Conservation (phyloP, 1,284 basidiomycete species). For the Veloboletus limbatus region DNA sequence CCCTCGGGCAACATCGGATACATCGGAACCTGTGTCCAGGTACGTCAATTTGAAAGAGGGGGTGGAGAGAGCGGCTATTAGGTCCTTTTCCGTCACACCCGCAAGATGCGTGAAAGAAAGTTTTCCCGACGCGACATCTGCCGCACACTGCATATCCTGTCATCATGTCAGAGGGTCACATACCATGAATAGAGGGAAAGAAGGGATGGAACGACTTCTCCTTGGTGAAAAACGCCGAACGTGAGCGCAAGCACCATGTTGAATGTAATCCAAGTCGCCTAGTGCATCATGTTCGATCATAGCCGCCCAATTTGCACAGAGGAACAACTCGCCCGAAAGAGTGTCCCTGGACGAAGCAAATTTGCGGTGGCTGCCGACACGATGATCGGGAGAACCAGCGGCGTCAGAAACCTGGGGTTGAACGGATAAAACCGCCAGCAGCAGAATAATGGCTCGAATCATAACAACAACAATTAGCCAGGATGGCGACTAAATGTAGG, state of each 20-base stretch:
- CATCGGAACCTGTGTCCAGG: slow-evolving; percentile 34
- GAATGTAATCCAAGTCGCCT: slow-evolving; percentile 33
- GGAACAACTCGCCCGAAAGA: slow-evolving; percentile 36
- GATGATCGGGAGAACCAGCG: slow-evolving; percentile 36
- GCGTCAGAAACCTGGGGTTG: slow-evolving; percentile 42
- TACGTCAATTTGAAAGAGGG: slow-evolving; percentile 16
- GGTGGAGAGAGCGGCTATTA: slow-evolving; percentile 20
- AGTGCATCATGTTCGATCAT: background rate
- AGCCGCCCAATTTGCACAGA: background rate
- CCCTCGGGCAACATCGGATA: slow-evolving; percentile 13
- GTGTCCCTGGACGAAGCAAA: slow-evolving; percentile 25
- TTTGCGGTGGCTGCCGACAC: slow-evolving; percentile 31
- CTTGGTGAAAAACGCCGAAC: slow-evolving; percentile 42
- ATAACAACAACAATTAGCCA: slow-evolving; percentile 25
- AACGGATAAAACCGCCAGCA: slow-evolving; percentile 33
- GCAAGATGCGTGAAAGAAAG: slow-evolving; percentile 27
- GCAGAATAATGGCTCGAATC: slow-evolving; percentile 30
- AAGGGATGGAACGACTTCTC: slow-evolving; percentile 41
- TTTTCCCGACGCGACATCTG: slow-evolving; percentile 21
- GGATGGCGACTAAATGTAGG: background rate
- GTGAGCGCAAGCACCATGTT: slow-evolving; percentile 33
- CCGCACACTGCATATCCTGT: slow-evolving; percentile 1
- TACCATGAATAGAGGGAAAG: slow-evolving; percentile 36
- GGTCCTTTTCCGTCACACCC: slow-evolving; percentile 21
- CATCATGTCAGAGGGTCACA: background rate